Evolutionary conservation across 2,329 filamentous ascomycete species (phyloP).

Genomic region (Tolypocladium inflatum): DNA sequence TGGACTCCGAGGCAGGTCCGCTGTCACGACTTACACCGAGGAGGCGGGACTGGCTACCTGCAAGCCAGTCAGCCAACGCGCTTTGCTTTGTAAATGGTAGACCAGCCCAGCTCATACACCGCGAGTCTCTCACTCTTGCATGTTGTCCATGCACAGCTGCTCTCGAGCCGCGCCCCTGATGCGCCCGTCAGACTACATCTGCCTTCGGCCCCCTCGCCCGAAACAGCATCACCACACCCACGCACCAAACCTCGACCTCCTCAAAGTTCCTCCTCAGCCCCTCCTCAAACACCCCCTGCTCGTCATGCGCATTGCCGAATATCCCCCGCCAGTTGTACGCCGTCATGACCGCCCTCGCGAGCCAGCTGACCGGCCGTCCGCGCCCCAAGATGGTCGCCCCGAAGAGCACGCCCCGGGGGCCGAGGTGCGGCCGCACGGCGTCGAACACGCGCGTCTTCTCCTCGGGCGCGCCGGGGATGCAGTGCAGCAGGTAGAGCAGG

Average conservation of each 20-base stretch:
- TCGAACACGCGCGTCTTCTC: conserved; percentile 10
- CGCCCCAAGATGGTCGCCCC: conserved; percentile 14
- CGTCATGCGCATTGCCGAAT: conserved; percentile 30
- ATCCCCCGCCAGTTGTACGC: conserved; percentile 24
- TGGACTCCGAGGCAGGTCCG: not conserved
- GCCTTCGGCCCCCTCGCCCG: conserved; percentile 17
- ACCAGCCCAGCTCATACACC: not conserved
- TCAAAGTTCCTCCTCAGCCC: conserved; percentile 25
- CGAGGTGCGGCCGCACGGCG: conserved; percentile 7
- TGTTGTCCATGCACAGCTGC: too few relatives aligned
- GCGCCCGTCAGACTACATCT: too few relatives aligned
- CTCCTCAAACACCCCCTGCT: conserved; percentile 18
- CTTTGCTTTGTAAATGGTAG: not conserved
- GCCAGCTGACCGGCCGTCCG: conserved; percentile 5
- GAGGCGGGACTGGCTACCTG: not conserved
- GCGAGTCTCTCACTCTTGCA: too few relatives aligned
- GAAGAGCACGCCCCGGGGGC: conserved; percentile 11
- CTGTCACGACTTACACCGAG: not conserved
- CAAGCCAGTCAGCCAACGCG: not conserved
- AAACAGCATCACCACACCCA: conserved; percentile 29
- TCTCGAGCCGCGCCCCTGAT: too few relatives aligned
- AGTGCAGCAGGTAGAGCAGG: conserved; percentile 15
- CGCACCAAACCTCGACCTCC: conserved; percentile 26
- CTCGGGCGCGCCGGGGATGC: conserved; percentile 11
- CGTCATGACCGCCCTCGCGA: conserved; percentile 12